Evolutionary conservation across 179 eudicot species (phyloP).

Genomic region (Beta corolliflora): DNA sequence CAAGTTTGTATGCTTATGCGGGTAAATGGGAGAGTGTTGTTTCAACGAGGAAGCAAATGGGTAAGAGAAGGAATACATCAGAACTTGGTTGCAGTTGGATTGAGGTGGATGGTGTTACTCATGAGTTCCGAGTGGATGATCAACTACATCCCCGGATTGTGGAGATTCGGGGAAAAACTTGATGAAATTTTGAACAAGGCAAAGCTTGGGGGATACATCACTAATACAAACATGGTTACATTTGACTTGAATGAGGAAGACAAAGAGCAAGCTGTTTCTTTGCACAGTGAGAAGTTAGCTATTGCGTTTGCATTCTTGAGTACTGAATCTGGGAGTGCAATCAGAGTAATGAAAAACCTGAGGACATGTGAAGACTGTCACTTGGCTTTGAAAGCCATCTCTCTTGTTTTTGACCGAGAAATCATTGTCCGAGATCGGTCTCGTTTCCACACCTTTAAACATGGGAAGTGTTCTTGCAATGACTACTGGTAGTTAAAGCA

Average conservation of each 20-base stretch:
- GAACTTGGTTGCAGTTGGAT: conserved; percentile 83
- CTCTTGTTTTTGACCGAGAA: conserved; percentile 57
- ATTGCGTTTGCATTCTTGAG: conserved; percentile 65
- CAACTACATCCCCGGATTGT: conserved; percentile 57
- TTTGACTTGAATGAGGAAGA: conserved; percentile 86
- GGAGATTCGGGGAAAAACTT: conserved; percentile 51
- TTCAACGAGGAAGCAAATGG: conserved; percentile 54
- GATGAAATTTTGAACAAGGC: conserved; percentile 50
- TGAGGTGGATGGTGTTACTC: conserved; percentile 69
- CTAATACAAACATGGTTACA: conserved; percentile 51
- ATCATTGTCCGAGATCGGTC: conserved; percentile 78
- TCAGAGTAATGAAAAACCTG: conserved; percentile 58
- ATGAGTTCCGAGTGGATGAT: conserved; percentile 85
- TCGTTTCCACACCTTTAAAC: conserved; percentile 67
- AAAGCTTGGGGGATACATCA: conserved; percentile 50
- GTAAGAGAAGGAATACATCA: conserved; percentile 41
- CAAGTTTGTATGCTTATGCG: conserved; percentile 62
- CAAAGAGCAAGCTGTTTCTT: conserved; percentile 74
- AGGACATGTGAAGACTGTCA: conserved; percentile 87
- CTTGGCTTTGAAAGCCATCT: conserved; percentile 60
- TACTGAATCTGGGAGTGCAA: conserved; percentile 44
- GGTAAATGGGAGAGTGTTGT: conserved; percentile 66
- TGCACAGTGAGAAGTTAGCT: conserved; percentile 85
- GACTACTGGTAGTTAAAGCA: conserved; percentile 45
- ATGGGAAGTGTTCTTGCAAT: conserved; percentile 54